Evolutionary conservation across 1,284 basidiomycete genomes (phyloP), one percentile per base, ranked within the genome.

Genomic region (Stereum hirsutum): DNA sequence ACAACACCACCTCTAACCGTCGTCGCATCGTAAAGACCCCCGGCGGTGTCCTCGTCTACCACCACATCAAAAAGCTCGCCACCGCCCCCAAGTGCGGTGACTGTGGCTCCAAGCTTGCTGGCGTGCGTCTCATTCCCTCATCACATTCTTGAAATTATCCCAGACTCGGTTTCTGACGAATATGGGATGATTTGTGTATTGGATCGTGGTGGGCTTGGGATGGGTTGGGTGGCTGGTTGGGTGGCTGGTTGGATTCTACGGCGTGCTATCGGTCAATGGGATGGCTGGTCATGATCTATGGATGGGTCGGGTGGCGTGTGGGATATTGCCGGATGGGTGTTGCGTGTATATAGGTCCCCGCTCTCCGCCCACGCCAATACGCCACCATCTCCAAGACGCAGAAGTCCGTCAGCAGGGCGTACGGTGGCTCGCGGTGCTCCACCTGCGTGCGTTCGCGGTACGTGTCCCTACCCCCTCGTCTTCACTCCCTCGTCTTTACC

Each of bases 1-100:
- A 99, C 82, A 98, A 98, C 84, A 99, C 96, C 69, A 85, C 84
- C 62, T 98, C 95, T 49, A 95, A 89, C 81, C 83, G 90, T 62
- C 79, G 93, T 63, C 85, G 93, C 52, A 80, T 99, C 55, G 82
- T 99, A 55, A 99, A 99, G 80, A 99, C 95, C 35, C 95, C 95
- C 44, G 90, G 90, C 65, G 89, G 91, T 48, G 85, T 85, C 68
- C 82, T 93, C 55, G 86, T 89, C 55, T 91, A 91, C 74, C 88
- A 93, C 66, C 86, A 91, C 66, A 68, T 91, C 63, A 83, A 89
- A 75, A 94, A 94, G 72, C 79, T 78, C 53, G 78, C 80, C 41
- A 78, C 86, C 44, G 71, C 89, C 42, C 95, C 95, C 59, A 98
- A 98, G 72, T 99, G 95, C 69, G 90, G 93, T 78, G 93, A 97